Percentiles rank a stretch among this genome's conserved stretches.
Evolutionary conservation across 2,329 filamentous ascomycete genomes (phyloP).

Genomic region (Achaetomium macrosporum): DNA sequence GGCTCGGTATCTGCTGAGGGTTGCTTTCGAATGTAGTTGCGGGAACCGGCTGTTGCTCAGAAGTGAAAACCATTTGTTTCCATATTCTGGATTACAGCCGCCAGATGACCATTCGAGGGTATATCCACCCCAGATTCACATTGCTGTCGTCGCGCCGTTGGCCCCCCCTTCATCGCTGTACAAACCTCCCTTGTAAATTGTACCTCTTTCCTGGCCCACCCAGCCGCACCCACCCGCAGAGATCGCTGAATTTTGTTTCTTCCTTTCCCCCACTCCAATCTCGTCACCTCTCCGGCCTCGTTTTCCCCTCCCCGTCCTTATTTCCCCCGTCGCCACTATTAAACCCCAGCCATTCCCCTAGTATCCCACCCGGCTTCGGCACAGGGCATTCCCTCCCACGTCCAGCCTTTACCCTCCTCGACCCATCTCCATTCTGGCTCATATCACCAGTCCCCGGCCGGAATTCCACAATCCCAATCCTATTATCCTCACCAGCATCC

Average conservation of each 20-base stretch:
- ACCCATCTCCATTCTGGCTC: conserved; percentile 38
- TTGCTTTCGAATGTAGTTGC: neutral
- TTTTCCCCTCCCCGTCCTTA: neutral
- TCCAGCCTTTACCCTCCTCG: conserved; percentile 36
- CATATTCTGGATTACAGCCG: neutral
- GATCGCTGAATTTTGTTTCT: too few species aligned
- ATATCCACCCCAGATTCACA: neutral
- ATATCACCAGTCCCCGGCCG: conserved; percentile 23
- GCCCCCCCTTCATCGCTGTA: too few species aligned
- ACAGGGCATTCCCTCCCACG: conserved; percentile 75
- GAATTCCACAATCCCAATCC: conserved; percentile 4
- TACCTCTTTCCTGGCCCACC: neutral
- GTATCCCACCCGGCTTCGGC: conserved; percentile 73
- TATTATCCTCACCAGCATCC: neutral
- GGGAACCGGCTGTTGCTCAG: too few species aligned
- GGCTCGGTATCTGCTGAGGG: too few species aligned
- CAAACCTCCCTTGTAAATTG: neutral
- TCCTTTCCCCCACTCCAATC: neutral
- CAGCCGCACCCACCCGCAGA: neutral
- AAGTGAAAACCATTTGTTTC: neutral
- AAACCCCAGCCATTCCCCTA: conserved; percentile 55
- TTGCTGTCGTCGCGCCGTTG: neutral
- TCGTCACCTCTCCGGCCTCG: conserved; percentile 8
- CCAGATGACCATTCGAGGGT: neutral
- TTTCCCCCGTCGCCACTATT: conserved; percentile 26